Percentiles rank a stretch among this genome's conserved stretches.
phyloP scores from a whole-genome alignment of 202 grass and related monocot genomes.

The Musa balbisiana region DNA sequence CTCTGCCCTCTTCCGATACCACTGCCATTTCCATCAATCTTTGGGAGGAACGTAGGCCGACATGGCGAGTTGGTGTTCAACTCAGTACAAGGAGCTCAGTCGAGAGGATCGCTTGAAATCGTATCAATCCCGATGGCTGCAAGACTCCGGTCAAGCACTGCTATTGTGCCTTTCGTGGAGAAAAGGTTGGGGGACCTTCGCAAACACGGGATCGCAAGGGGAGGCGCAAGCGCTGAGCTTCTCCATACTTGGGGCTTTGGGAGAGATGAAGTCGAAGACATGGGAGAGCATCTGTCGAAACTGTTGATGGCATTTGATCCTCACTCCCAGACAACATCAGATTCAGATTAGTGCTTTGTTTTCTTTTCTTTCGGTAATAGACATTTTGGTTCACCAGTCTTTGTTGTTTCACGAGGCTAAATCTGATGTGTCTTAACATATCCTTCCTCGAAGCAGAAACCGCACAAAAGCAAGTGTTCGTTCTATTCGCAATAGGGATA shows the following conservation, averaged over 20 bases:
- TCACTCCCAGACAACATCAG: conserved; percentile 35
- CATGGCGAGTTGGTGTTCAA: conserved; percentile 46
- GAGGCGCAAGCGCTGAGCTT: conserved; percentile 36
- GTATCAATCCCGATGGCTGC: conserved; percentile 57
- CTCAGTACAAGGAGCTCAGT: conserved; percentile 18
- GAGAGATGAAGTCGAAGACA: conserved; percentile 71
- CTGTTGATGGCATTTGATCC: conserved; percentile 47
- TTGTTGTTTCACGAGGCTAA: no score
- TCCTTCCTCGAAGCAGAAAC: no score
- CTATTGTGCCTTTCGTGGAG: conserved; percentile 58
- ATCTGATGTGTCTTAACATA: no score
- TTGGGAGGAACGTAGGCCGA: conserved; percentile 40
- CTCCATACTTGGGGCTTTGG: conserved; percentile 77
- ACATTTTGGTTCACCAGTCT: no score
- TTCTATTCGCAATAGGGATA: neutral
- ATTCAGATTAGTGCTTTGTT: conserved; percentile 34
- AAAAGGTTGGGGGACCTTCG: conserved; percentile 48
- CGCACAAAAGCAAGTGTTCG: no score
- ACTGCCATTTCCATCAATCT: conserved; percentile 73
- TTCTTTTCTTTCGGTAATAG: neutral
- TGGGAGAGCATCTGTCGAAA: conserved; percentile 62
- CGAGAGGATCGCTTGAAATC: conserved; percentile 53
- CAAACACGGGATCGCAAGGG: conserved; percentile 43
- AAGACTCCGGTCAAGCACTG: conserved; percentile 61
- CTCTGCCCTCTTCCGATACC: conserved; percentile 63